Base-by-base conservation (phyloP, 805 yeast species). In the Wickerhamomyces sydowiorum region DNA sequence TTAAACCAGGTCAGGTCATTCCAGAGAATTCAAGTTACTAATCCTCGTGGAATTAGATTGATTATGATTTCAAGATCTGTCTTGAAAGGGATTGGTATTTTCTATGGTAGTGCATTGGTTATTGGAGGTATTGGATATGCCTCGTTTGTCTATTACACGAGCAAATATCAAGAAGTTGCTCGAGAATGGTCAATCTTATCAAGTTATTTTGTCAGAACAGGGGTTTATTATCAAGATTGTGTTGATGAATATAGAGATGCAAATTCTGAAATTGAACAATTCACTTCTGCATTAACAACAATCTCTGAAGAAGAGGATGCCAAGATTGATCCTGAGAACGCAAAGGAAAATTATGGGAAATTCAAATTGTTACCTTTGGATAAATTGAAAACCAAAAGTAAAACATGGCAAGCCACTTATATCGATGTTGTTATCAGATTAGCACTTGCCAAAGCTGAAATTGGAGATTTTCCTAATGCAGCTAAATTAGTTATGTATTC, bases 401-500 rank as follows among this genome's bases (percentile, higher is more conserved):
- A 60, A 22, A 59, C 53, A 37, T 61, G 65, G 48, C 61, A 65
- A 44, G 27, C 53, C 4, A 45, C 52, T 0, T 70, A 67, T 43
- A 39, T 70, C 14, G 73, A 72, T 50, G 48, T 72, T 10, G 48
- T 71, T 5, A 39, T 67, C 7, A 57, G 76, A 48, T 60, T 61
- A 47, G 70, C 72, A 0, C 35, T 69, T 21, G 59, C 69, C 1
- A 54, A 65, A 40, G 53, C 48, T 4, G 55, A 54, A 22, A 18
- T 40, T 5, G 60, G 59, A 1, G 57, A 64, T 25, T 17, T 53
- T 1, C 53, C 52, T 5, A 52, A 54, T 5, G 52, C 61, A 13
- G 48, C 54, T 19, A 46, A 51, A 17, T 49, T 59, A 20, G 48
- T 68, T 8, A 46, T 51, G 12, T 54, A 54, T 25, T 60, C 67